These are phyloP conservation scores for Hypericum androsaemum DNA, from an alignment of 345 rosid genomes.

Conservation along the genomic window DNA sequence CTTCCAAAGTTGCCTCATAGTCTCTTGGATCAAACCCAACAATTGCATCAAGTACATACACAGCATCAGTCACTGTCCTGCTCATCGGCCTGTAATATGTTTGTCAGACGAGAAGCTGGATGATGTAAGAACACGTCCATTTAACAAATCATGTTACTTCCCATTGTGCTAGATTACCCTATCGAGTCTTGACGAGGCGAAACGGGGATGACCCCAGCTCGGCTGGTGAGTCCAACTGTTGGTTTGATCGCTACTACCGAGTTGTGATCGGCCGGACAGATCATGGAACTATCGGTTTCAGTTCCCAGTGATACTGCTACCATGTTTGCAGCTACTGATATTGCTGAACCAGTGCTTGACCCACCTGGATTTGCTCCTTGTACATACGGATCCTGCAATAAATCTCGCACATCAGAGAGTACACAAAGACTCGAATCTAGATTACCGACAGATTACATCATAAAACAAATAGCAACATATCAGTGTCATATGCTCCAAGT, in stretches of 20 bases:
- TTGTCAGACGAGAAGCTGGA: too few relatives aligned
- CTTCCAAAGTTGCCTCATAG: background rate
- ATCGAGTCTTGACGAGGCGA: background rate
- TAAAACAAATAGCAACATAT: too few relatives aligned
- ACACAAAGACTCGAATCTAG: too few relatives aligned
- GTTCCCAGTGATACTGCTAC: background rate
- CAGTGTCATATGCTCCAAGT: too few relatives aligned
- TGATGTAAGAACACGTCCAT: too few relatives aligned
- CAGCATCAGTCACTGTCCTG: constrained; percentile 7
- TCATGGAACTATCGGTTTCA: background rate
- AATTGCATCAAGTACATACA: background rate
- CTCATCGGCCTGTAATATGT: background rate
- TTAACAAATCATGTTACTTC: background rate
- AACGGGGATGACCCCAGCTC: background rate
- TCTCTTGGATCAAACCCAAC: constrained; percentile 2
- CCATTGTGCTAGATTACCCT: background rate
- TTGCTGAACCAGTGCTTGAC: background rate
- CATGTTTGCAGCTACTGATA: constrained; percentile 3
- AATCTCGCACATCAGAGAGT: too few relatives aligned
- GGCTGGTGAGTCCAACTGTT: constrained; percentile 1
- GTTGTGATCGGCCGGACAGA: constrained; percentile 2
- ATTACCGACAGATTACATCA: too few relatives aligned
- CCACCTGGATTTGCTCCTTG: background rate
- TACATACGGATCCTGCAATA: background rate
- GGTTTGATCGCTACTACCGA: constrained; percentile 2